Evolutionary conservation across 2,329 filamentous ascomycete species (phyloP), one percentile per base, ranked within the genome.

Genomic region (Xylaria sp.): DNA sequence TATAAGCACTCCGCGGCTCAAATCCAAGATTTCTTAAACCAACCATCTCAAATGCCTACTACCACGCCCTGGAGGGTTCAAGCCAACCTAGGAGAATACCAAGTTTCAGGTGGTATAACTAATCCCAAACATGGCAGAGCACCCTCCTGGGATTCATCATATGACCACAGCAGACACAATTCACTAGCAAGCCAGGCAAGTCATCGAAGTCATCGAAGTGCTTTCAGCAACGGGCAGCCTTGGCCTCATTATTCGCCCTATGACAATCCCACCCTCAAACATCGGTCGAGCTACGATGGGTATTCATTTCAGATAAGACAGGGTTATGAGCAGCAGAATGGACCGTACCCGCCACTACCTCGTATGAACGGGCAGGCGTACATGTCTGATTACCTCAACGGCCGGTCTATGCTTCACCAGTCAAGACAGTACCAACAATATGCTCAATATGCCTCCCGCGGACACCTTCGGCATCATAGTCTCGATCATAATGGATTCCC

Each of bases 391-490:
- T 71, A 74, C 22, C 74, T 71, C 73, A 77, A 65, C 63, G 73
- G 72, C 20, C 73, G 72, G 39, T 59, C 64, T 27, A 61, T 68
- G 58, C 60, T 56, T 10, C 75, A 77, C 49, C 75, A 77, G 29
- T 71, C 71, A 68, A 73, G 77, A 38, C 77, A 79, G 60, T 70
- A 76, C 31, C 71, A 72, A 27, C 74, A 72, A 5, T 73, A 76
- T n/a, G 77, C 78, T 39, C 76, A 78, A 0, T 73, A 79, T 13
- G 73, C 75, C 1, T 75, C 79, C 45, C 79, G 78, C 3, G 71
- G 72, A n/a, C 81, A 83, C 60, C 61, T 73, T 57, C 77, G 80
- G 22, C 79, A 81, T 67, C 76, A 77, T 44, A 83, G 81, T 68
- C 72, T 76, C 45, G 79, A 77, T 39, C 74, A 75, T 20, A 64